Percentiles rank a stretch among this genome's conserved stretches.
Conservation (phyloP, 192 early-diverging fungal genomes). For the Kappamyces sp. region DNA sequence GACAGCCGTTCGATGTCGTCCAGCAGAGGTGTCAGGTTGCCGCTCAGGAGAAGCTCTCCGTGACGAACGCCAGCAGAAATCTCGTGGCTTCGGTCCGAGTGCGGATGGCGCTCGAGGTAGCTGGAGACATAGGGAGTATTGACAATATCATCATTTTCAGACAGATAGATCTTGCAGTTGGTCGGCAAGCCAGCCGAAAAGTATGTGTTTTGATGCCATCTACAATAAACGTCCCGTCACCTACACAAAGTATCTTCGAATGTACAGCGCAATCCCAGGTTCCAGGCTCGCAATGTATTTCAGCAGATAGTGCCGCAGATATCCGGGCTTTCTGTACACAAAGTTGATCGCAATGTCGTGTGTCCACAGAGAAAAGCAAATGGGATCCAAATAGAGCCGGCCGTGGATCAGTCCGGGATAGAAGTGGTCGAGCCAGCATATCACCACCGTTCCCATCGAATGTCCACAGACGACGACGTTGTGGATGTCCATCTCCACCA, state of each 20-base stretch:
- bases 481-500: too few species aligned
- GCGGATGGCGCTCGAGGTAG: neutral
- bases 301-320: neutral
- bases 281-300: constrained; percentile 5
- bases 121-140: neutral
- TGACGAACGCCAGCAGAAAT: neutral
- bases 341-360: constrained; percentile 3
- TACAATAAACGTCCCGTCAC: too few species aligned
- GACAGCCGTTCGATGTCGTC: neutral
- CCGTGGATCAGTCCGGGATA: constrained; percentile 4
- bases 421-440: too few species aligned
- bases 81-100: neutral
- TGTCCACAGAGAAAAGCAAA: constrained; percentile 4
- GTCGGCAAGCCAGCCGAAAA: constrained; percentile 6
- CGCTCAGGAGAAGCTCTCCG: constrained; percentile 4
- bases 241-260: constrained; percentile 9
- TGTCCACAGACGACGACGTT: too few species aligned
- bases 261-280: constrained; percentile 13
- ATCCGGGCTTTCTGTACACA: constrained; percentile 13
- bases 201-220: constrained; percentile 14
- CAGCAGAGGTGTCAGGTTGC: constrained; percentile 5
- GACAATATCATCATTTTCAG: constrained; percentile 13
- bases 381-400: constrained; percentile 7
- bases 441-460: too few species aligned
- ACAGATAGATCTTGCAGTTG: constrained; percentile 1